Evolutionary conservation across 208 protist species (phyloP).

Genomic region (Trichomonas tenax): DNA sequence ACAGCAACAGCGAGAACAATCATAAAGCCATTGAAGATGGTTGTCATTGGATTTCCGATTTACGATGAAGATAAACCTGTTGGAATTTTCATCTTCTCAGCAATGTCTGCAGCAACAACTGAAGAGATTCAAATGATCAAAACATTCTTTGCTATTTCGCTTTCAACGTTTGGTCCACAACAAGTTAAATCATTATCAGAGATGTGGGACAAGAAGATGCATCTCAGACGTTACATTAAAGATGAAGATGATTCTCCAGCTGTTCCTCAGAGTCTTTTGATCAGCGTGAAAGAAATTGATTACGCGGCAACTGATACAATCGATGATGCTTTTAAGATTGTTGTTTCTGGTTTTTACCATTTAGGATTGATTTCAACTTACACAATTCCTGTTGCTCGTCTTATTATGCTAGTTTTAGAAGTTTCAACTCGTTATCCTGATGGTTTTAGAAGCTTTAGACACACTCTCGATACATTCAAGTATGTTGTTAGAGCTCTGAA

Average conservation of each 20-base stretch:
- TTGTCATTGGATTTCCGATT: background rate
- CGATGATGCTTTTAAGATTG: background rate
- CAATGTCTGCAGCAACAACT: background rate
- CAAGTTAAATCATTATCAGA: background rate
- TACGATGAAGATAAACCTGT: background rate
- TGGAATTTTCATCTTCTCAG: background rate
- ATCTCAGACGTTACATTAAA: background rate
- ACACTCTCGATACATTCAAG: background rate
- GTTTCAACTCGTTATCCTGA: background rate
- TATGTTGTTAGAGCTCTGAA: background rate
- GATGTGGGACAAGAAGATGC: background rate
- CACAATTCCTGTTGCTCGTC: background rate
- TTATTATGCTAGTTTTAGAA: background rate
- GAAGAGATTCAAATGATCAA: background rate
- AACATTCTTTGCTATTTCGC: background rate
- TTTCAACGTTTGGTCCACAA: background rate
- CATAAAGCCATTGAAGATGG: background rate
- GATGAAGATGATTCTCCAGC: background rate
- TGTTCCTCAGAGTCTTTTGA: background rate
- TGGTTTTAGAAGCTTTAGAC: background rate
- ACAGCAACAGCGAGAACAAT: background rate
- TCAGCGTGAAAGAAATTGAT: background rate
- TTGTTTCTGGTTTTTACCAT: background rate
- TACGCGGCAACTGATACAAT: background rate
- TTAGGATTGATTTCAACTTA: background rate